Base-by-base conservation (phyloP, 139 green algal genomes). In the Raphidocelis subcapitata region DNA sequence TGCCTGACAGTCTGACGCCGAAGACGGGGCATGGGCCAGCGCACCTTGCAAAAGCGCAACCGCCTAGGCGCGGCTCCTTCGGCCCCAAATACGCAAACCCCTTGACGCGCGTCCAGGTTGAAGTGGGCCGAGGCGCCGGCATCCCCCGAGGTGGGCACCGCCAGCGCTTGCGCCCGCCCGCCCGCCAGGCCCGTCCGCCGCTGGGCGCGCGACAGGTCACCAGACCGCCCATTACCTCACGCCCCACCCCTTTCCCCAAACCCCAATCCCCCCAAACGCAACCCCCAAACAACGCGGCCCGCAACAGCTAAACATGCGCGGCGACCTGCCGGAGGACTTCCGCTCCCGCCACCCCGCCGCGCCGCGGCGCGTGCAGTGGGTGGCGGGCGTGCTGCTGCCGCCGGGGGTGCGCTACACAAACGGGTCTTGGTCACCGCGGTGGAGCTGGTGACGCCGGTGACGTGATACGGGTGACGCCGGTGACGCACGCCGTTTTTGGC, bases 61-160 rank as follows among this genome's bases (percentile, higher is more conserved):
- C 62, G 62, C n/a, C n/a, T n/a, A n/a, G n/a, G n/a, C n/a, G 73
- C 77, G 88, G 85, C 23, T 76, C 77, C 4, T 92, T 90, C 51
- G 54, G 72, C 26, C 75, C 74, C 3, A 80, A 97, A 35, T 91
- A 89, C 12, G 97, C 92, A 85, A 97, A 96, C 67, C 89, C 88
- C 0, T 97, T 95, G 74, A 79, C 80, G 89, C 0, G 88, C 97
- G 81, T 97, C 92, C 78, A 96, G 92, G 92, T 84, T 97, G n/a
- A 97, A 97, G 69, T 94, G 93, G 66, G 89, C 85, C 3, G 89
- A 94, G 67, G 84, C 80, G 8, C 90, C 90, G 15, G 85, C 86
- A 21, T 63, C 23, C 14, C 87, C 91, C 1, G 84, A 97, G 79
- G 83, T 97, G 29, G n/a, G n/a, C n/a, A n/a, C n/a, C n/a, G n/a